A percentile compares a stretch with the other conserved stretches of the same genome.
These are phyloP conservation scores for Amphirosellinia nigrospora DNA, from an alignment of 495 filamentous ascomycete species.

Conservation along the genomic window DNA sequence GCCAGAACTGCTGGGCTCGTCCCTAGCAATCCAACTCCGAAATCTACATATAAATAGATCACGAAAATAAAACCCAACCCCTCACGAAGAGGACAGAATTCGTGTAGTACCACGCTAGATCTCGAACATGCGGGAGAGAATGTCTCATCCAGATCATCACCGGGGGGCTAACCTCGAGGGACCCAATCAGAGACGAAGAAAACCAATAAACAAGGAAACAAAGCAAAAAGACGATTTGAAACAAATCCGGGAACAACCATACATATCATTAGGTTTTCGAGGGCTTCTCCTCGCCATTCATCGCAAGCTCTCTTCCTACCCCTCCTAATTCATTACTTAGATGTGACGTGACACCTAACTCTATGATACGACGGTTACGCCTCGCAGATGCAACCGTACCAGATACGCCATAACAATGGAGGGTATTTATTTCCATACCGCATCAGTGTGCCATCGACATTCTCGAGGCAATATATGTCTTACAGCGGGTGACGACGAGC, in stretches of 20 bases:
- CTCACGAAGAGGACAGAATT: no score
- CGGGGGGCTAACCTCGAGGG: neutral
- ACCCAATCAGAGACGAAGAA: neutral
- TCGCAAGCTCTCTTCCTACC: no score
- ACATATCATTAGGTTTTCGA: neutral
- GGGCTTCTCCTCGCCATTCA: neutral
- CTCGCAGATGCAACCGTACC: neutral
- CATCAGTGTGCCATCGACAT: neutral
- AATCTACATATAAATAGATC: no score
- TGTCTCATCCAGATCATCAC: neutral
- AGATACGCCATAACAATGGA: neutral
- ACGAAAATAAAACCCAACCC: neutral
- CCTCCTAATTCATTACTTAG: no score
- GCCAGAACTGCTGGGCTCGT: no score
- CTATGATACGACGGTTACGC: neutral
- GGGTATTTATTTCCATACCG: constrained; percentile 25
- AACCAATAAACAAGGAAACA: neutral
- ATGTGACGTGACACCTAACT: no score
- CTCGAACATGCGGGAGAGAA: constrained; percentile 4
- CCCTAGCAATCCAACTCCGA: neutral
- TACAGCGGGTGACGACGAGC: constrained; percentile 11
- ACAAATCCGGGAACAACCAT: neutral
- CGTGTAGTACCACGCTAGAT: constrained; percentile 1
- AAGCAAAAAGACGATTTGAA: neutral
- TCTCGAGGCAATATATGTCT: neutral